Evolutionary conservation across 257 asterid genomes (phyloP).

Genomic region (Nemophila menziesii): DNA sequence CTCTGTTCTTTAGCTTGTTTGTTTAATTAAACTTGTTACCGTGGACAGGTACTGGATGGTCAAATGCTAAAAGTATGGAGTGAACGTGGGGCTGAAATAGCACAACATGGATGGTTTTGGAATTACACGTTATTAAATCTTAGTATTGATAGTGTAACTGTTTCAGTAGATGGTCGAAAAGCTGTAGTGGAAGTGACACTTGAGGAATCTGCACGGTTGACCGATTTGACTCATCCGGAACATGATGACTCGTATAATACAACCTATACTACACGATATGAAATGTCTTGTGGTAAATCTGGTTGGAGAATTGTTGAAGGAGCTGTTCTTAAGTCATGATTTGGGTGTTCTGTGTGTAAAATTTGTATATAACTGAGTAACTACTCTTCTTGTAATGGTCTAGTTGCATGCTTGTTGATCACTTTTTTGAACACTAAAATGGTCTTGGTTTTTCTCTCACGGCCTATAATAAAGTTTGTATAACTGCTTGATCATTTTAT

Average conservation of each 20-base stretch:
- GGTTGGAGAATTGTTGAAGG: constrained; percentile 97
- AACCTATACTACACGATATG: constrained; percentile 77
- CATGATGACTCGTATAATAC: constrained; percentile 57
- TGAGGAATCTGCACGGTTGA: constrained; percentile 74
- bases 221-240: constrained; percentile 65
- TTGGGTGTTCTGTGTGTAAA: constrained; percentile 12
- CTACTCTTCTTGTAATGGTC: constrained; percentile 1
- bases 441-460: too few species aligned
- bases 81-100: constrained; percentile 69
- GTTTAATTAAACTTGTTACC: constrained; percentile 1
- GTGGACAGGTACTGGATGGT: constrained; percentile 81
- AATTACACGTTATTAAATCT: constrained; percentile 59
- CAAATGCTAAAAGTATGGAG: constrained; percentile 93
- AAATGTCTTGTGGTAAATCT: constrained; percentile 45
- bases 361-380: constrained; percentile 1
- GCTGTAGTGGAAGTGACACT: constrained; percentile 91
- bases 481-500: too few species aligned
- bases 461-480: too few species aligned
- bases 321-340: constrained; percentile 70
- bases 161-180: constrained; percentile 76
- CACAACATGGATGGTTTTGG: constrained; percentile 92
- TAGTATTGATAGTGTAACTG: constrained; percentile 71
- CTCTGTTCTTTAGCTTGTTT: neutral
- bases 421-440: too few species aligned
- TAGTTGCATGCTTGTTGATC: constrained; percentile 2